Conservation (phyloP, 805 yeast genomes). For the Sugiyamaella chiloensis region DNA sequence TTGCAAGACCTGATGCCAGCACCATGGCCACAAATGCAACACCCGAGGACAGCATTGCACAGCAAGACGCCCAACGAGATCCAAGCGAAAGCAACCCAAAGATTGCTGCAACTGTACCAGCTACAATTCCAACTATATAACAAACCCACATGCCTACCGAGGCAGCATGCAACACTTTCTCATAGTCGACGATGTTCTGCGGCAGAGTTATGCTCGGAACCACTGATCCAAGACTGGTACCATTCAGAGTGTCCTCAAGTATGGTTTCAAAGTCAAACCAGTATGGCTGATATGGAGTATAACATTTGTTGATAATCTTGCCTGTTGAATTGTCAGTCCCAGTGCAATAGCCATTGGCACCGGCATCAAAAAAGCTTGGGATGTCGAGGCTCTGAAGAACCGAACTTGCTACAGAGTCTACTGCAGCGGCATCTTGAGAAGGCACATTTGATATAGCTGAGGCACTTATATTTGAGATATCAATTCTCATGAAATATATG, state of each 20-base stretch:
- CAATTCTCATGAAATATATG: conserved; percentile 48
- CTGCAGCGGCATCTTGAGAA: conserved; percentile 16
- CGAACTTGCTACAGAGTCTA: conserved; percentile 17
- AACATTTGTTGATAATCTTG: conserved; percentile 46
- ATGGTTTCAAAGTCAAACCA: conserved; percentile 50
- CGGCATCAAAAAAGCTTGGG: conserved; percentile 49
- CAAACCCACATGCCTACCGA: conserved; percentile 60
- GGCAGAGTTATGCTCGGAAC: conserved; percentile 47
- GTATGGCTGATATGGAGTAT: conserved; percentile 52
- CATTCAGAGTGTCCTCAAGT: conserved; percentile 22
- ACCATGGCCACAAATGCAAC: conserved; percentile 32
- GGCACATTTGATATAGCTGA: conserved; percentile 21
- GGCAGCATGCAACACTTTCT: conserved; percentile 43
- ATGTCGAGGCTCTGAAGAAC: conserved; percentile 36
- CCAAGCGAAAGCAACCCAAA: conserved; percentile 47
- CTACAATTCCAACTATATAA: conserved; percentile 47
- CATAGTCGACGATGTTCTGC: conserved; percentile 45
- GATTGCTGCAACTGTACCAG: conserved; percentile 34
- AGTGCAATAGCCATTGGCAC: conserved; percentile 64
- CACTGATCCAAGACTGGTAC: conserved; percentile 25
- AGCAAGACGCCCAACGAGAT: conserved; percentile 44
- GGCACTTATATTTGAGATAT: conserved; percentile 38
- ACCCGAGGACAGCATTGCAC: conserved; percentile 46
- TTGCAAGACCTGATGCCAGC: conserved; percentile 53
- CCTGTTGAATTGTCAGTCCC: conserved; percentile 36